Evolutionary conservation across 2,329 filamentous ascomycete genomes (phyloP), one percentile per base, ranked within the genome.

Genomic region (Seiridium unicorne): DNA sequence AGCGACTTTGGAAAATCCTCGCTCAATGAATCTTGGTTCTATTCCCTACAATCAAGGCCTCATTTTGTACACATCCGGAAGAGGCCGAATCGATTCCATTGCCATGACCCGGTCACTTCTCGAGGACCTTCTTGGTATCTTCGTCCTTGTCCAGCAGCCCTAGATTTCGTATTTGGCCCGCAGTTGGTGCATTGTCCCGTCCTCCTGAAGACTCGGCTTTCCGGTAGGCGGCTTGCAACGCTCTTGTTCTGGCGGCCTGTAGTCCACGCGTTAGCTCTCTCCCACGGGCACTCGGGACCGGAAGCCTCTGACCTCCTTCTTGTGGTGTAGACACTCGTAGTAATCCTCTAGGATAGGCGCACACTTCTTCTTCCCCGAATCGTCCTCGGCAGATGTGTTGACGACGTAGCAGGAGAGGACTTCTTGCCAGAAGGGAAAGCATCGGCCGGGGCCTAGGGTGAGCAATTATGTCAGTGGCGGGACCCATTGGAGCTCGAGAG

Each of bases 401-500:
- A 97, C 89, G 63, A 97, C 93, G 77, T 99, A 99, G 87, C 95
- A 99, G 71, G 93, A 93, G 75, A 99, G 90, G 66, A 98, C 88
- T 80, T 99, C 95, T 81, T 99, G 95, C 95, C 95, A 99, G 87
- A 97, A 99, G 74, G 93, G 92, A 83, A 97, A 98, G 88, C 95
- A 99, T 78, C 94, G 91, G 69, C 81, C 81, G 64, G 85, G 83
- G 70, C 85, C 85, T 88, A 68, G 61, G 53, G 58, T 46, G 51
- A 55, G 60, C 57, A 60, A 67, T 64, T 63, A 58, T 53, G 61
- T 67, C 59, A 66, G 64, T 44, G 35, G 46, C 40, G 31, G 42
- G 47, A 55, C 40, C 60, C 40, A 64, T 64, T 65, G 48, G 56
- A 51, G 55, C 51, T 34, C 13, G 35, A 31, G 46, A 48, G 64